Conservation (phyloP, 2,329 filamentous ascomycete species). For the Spiromastix sp. region DNA sequence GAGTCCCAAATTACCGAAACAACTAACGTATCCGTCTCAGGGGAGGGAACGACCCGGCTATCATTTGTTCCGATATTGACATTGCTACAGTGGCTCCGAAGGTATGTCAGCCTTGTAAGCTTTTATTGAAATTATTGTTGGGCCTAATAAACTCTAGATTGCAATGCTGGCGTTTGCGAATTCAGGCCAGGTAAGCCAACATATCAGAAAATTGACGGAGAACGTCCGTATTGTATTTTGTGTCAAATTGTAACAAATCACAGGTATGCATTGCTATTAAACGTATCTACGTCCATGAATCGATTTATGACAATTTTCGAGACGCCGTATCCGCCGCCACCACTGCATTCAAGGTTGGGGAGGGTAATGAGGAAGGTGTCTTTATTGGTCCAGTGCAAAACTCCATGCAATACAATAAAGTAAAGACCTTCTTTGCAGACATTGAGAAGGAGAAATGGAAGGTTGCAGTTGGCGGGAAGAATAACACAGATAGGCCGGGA, state of each 20-base stretch:
- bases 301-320: conserved; percentile 47
- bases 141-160: conserved; percentile 24
- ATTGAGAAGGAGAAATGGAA: conserved; percentile 44
- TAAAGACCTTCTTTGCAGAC: conserved; percentile 46
- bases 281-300: conserved; percentile 51
- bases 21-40: conserved; percentile 4
- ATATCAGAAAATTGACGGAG: no score
- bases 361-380: conserved; percentile 31
- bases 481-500: conserved; percentile 30
- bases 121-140: no score
- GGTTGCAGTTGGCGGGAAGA: conserved; percentile 40
- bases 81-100: conserved; percentile 35
- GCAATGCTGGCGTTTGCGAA: conserved; percentile 42
- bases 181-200: conserved; percentile 32
- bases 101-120: conserved; percentile 11
- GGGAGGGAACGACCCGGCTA: conserved; percentile 47
- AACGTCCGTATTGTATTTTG: no score
- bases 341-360: conserved; percentile 30
- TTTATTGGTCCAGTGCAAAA: conserved; percentile 55
- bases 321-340: conserved; percentile 37
- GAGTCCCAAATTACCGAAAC: no score
- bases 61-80: conserved; percentile 45
- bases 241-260: no score
- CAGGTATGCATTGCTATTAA: conserved; percentile 48
- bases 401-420: conserved; percentile 52